Conservation (phyloP, 2,329 filamentous ascomycete species). For the Aspergillus costaricaensis region DNA sequence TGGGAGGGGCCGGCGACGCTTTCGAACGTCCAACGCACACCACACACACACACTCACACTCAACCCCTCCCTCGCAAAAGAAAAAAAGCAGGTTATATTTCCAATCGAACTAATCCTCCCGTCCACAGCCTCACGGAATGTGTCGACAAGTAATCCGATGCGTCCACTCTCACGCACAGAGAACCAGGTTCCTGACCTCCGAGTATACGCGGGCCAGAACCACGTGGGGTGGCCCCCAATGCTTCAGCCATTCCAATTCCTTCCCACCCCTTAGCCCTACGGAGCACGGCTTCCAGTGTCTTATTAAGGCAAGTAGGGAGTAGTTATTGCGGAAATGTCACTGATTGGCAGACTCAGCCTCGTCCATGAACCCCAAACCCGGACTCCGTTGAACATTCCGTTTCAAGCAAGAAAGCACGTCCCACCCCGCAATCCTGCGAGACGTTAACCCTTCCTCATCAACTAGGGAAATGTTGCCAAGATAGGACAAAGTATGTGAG, state of each 20-base stretch:
- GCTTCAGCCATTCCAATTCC: neutral
- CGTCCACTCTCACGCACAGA: neutral
- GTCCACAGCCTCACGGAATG: neutral
- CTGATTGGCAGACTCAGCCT: no score
- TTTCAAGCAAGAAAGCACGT: neutral
- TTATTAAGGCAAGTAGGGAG: neutral
- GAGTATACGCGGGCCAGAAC: neutral
- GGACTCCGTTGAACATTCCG: neutral
- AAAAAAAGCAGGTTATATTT: neutral
- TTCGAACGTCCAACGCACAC: neutral
- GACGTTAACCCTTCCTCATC: neutral
- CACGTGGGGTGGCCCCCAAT: neutral
- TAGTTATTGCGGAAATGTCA: no score
- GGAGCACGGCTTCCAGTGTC: neutral
- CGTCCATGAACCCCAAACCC: neutral
- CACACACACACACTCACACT: neutral
- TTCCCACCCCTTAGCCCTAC: neutral
- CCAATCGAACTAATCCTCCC: neutral
- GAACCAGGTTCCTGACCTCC: neutral
- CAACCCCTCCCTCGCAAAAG: no score
- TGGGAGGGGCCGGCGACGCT: neutral
- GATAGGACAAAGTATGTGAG: no score
- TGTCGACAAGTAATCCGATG: neutral
- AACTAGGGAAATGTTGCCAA: no score
- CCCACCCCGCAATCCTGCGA: neutral